These are phyloP conservation scores for Poa annua DNA, from an alignment of 176 grass and related monocot species.

Conservation along the genomic window DNA sequence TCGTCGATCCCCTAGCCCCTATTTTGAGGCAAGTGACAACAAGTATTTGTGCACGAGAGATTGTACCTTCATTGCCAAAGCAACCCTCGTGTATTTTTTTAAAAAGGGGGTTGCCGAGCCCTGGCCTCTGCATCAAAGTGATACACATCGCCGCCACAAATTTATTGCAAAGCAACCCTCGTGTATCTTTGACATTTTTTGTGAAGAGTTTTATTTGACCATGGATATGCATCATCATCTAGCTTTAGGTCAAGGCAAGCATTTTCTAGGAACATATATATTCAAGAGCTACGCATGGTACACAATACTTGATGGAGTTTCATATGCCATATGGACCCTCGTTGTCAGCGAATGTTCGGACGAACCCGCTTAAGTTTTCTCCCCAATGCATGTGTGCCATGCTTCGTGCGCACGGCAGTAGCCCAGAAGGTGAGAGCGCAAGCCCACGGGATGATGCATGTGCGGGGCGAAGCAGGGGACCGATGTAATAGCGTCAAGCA, in stretches of 20 bases:
- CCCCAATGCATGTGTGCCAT: slow-evolving; percentile 5
- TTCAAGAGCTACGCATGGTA: not conserved
- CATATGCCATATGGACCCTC: not conserved
- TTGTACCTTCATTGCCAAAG: too few species aligned
- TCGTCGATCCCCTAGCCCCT: not conserved
- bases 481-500: slow-evolving; percentile 41
- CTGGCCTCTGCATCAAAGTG: too few species aligned
- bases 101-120: too few species aligned
- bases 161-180: too few species aligned
- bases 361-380: not conserved
- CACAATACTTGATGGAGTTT: not conserved
- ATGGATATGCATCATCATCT: not conserved
- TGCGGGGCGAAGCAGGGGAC: not conserved
- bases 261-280: not conserved
- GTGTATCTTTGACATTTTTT: not conserved
- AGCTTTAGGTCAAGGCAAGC: not conserved
- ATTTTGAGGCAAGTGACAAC: too few species aligned
- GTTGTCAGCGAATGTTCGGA: slow-evolving; percentile 25
- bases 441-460: not conserved
- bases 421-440: not conserved
- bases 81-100: not conserved
- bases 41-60: too few species aligned
- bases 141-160: too few species aligned
- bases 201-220: not conserved
- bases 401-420: slow-evolving; percentile 21